A percentile compares a stretch with the other conserved stretches of the same genome.
Conservation (phyloP, 2,329 filamentous ascomycete species). For the Ceratocystis colombiana region DNA sequence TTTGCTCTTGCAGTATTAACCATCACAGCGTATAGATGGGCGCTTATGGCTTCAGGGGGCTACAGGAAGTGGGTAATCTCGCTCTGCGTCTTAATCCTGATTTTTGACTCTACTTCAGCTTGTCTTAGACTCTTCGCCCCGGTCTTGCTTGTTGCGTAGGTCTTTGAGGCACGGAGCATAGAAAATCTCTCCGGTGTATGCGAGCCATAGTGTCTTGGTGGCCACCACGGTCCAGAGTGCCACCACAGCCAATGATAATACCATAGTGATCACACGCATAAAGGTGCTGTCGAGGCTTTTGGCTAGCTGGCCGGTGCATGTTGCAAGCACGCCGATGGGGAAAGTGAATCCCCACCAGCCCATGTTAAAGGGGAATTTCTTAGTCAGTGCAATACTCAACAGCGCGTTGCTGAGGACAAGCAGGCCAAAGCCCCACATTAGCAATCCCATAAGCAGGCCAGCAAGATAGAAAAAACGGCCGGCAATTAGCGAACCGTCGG, state of each 20-base stretch:
- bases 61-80: no score
- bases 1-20: no score
- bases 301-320: constrained; percentile 36
- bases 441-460: constrained; percentile 30
- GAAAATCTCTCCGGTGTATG: constrained; percentile 37
- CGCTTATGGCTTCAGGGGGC: no score
- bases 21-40: no score
- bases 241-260: constrained; percentile 36
- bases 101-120: background rate
- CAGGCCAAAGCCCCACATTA: constrained; percentile 40
- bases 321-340: constrained; percentile 38
- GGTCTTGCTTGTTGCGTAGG: constrained; percentile 32
- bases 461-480: constrained; percentile 37
- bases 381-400: constrained; percentile 35
- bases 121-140: constrained; percentile 17
- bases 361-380: constrained; percentile 39
- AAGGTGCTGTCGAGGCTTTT: constrained; percentile 37
- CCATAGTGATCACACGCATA: constrained; percentile 36
- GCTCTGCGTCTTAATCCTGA: no score
- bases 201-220: constrained; percentile 34
- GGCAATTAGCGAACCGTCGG: constrained; percentile 48
- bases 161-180: constrained; percentile 36
- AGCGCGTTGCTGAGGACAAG: constrained; percentile 39
- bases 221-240: constrained; percentile 38
- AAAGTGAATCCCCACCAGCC: constrained; percentile 43